Conservation (phyloP, 495 filamentous ascomycete genomes). For the Penicillium fimorum region DNA sequence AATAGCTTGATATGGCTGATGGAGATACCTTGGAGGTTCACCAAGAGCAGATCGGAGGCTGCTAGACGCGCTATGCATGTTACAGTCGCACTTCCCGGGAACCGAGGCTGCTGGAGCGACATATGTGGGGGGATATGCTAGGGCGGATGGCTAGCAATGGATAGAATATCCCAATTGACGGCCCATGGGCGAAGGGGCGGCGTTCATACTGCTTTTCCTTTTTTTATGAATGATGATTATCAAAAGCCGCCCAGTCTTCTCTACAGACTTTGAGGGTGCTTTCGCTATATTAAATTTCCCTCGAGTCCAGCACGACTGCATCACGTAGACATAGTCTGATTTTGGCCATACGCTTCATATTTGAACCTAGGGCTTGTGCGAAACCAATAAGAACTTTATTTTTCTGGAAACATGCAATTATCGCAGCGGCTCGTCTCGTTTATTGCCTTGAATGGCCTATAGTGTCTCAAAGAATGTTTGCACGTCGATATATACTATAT, state of each 20-base stretch:
- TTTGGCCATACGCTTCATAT: not conserved
- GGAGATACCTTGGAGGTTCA: conserved; percentile 97
- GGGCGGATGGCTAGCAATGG: not conserved
- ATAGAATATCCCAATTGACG: not conserved
- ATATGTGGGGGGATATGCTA: not conserved
- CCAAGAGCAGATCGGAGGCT: conserved; percentile 93
- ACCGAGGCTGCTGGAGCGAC: not conserved
- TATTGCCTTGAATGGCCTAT: not conserved
- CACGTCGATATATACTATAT: not conserved
- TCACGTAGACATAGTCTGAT: not conserved
- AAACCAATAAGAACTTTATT: not conserved
- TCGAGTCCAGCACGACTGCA: not conserved
- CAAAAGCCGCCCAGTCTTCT: conserved; percentile 6
- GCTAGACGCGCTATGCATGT: conserved; percentile 15
- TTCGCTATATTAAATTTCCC: not conserved
- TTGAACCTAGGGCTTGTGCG: not conserved
- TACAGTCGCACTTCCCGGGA: not conserved
- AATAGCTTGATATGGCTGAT: conserved; percentile 94
- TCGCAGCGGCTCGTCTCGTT: not conserved
- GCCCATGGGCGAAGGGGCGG: conserved; percentile 5
- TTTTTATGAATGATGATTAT: conserved; percentile 11
- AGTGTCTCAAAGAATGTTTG: not conserved
- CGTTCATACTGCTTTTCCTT: conserved; percentile 6
- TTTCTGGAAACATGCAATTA: not conserved
- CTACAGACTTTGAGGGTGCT: conserved; percentile 3